Evolutionary conservation across 2,329 filamentous ascomycete species (phyloP).

Genomic region (Verticillium tricorpus): DNA sequence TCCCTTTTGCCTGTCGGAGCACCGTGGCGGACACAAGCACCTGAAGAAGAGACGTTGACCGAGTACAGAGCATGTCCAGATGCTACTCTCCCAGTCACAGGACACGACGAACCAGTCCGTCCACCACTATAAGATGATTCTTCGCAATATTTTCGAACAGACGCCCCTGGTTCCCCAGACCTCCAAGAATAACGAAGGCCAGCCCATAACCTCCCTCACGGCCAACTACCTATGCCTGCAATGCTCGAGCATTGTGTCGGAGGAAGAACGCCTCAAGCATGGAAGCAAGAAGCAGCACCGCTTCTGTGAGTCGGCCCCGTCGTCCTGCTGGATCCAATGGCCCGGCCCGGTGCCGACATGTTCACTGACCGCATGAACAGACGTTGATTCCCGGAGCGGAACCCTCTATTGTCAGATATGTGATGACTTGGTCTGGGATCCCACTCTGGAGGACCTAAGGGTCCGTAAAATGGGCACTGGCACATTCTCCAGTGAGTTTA

Average conservation of each 20-base stretch:
- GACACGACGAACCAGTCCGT: slow-evolving; percentile 65
- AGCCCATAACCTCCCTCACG: slow-evolving; percentile 56
- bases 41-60: slow-evolving; percentile 7
- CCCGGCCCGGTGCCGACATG: background rate
- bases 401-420: slow-evolving; percentile 77
- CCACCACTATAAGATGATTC: slow-evolving; percentile 66
- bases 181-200: slow-evolving; percentile 52
- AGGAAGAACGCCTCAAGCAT: slow-evolving; percentile 63
- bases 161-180: slow-evolving; percentile 62
- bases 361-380: slow-evolving; percentile 37
- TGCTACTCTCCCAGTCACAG: slow-evolving; percentile 56
- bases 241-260: slow-evolving; percentile 64
- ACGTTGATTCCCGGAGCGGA: slow-evolving; percentile 73
- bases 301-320: slow-evolving; percentile 56
- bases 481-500: slow-evolving; percentile 54
- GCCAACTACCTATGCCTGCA: slow-evolving; percentile 70
- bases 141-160: slow-evolving; percentile 66
- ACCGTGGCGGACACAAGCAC: slow-evolving; percentile 3
- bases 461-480: slow-evolving; percentile 65
- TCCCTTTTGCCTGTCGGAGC: background rate
- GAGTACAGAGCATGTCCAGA: slow-evolving; percentile 64
- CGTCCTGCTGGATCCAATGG: background rate
- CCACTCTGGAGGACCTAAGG: slow-evolving; percentile 71
- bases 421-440: slow-evolving; percentile 78
- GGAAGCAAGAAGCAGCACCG: slow-evolving; percentile 65